These are phyloP conservation scores for Leucaena leucocephala DNA, from an alignment of 306 rosid genomes.

Conservation along the genomic window DNA sequence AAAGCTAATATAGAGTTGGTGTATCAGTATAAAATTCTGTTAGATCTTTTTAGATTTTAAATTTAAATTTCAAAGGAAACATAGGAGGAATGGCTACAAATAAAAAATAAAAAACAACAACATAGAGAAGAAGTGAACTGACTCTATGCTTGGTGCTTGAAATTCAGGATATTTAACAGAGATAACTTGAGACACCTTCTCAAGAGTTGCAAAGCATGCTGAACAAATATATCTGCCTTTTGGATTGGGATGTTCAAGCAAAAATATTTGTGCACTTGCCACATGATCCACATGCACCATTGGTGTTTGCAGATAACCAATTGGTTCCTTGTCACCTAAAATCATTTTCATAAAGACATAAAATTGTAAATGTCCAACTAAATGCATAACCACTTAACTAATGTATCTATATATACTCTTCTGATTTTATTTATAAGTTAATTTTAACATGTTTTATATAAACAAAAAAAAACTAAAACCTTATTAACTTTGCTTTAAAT, in stretches of 20 bases:
- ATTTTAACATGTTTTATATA: too few species aligned
- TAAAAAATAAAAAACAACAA: too few species aligned
- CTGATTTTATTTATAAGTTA: too few species aligned
- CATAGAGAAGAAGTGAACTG: neutral
- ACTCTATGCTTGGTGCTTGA: neutral
- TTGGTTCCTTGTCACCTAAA: neutral
- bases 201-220: neutral
- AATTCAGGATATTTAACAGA: neutral
- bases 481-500: too few species aligned
- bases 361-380: neutral
- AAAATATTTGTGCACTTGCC: neutral
- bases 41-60: too few species aligned
- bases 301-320: neutral
- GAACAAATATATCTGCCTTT: neutral
- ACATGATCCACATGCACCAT: slow-evolving; percentile 5
- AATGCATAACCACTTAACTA: neutral
- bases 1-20: too few species aligned
- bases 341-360: neutral
- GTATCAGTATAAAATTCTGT: too few species aligned
- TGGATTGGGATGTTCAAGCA: neutral
- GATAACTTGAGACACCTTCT: neutral
- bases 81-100: too few species aligned
- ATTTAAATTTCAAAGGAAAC: too few species aligned
- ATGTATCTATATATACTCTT: neutral
- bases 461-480: too few species aligned